Evolutionary conservation across 78 protist genomes (phyloP).

Genomic region (Polysphondylium violaceum): DNA sequence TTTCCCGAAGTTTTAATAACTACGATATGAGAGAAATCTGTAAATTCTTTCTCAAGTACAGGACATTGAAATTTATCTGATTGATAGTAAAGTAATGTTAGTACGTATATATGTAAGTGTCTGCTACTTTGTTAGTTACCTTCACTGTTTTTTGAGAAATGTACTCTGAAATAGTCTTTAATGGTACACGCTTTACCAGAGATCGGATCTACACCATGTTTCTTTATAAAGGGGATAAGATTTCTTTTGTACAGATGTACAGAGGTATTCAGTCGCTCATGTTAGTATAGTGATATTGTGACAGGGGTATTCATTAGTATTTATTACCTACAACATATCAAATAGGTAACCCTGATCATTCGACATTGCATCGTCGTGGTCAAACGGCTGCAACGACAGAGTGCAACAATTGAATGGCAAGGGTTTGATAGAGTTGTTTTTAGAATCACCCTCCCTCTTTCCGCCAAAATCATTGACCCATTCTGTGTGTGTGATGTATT

Average conservation of each 20-base stretch:
- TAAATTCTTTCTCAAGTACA: conserved; percentile 90
- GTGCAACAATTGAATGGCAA: conserved; percentile 90
- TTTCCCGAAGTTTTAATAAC: conserved; percentile 89
- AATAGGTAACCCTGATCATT: conserved; percentile 88
- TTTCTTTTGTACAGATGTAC: conserved; percentile 18
- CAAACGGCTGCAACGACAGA: conserved; percentile 88
- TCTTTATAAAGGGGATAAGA: conserved; percentile 90
- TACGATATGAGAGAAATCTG: conserved; percentile 90
- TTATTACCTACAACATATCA: conserved; percentile 75
- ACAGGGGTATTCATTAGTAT: too few species aligned
- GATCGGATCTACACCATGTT: conserved; percentile 87
- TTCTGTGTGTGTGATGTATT: conserved; percentile 69
- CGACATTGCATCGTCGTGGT: conserved; percentile 79
- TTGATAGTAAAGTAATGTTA: background rate
- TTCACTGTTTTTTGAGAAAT: conserved; percentile 76
- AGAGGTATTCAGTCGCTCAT: background rate
- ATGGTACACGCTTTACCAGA: conserved; percentile 89
- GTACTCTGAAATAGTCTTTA: conserved; percentile 80
- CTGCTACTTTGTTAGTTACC: conserved; percentile 20
- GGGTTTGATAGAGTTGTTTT: conserved; percentile 1
- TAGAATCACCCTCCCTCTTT: conserved; percentile 21
- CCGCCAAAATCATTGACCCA: conserved; percentile 85
- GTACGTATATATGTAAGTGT: background rate
- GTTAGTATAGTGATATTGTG: background rate
- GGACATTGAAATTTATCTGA: conserved; percentile 92